phyloP scores from a whole-genome alignment of 1,139 yeast genomes.

The Nakaseomyces bracarensis region DNA sequence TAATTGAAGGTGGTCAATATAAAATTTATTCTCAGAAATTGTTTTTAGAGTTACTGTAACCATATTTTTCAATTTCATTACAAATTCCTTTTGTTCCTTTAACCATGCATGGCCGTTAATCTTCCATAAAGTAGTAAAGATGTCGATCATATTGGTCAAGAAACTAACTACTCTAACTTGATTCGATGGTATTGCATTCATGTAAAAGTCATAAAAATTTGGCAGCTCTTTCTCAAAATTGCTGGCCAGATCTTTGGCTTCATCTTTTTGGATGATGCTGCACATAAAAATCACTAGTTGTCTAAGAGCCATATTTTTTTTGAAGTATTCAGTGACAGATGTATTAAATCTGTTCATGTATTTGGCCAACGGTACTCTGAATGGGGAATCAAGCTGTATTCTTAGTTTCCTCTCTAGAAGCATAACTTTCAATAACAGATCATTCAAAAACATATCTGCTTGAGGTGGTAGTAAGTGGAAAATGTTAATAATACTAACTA shows the following conservation, averaged over 20 bases:
- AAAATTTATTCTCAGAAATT: slow-evolving; percentile 23
- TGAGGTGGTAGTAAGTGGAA: slow-evolving; percentile 88
- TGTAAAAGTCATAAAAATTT: slow-evolving; percentile 31
- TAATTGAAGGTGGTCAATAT: slow-evolving; percentile 52
- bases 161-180: slow-evolving; percentile 32
- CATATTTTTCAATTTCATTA: slow-evolving; percentile 27
- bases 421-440: slow-evolving; percentile 65
- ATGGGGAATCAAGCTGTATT: slow-evolving; percentile 81
- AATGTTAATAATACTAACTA: slow-evolving; percentile 82
- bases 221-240: slow-evolving; percentile 47
- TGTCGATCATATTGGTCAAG: slow-evolving; percentile 59
- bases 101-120: slow-evolving; percentile 57
- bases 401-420: slow-evolving; percentile 76
- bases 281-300: slow-evolving; percentile 42
- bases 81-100: slow-evolving; percentile 39
- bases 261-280: slow-evolving; percentile 34
- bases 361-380: slow-evolving; percentile 83
- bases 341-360: slow-evolving; percentile 77
- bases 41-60: slow-evolving; percentile 21
- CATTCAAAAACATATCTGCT: slow-evolving; percentile 88
- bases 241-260: slow-evolving; percentile 50
- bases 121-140: slow-evolving; percentile 45
- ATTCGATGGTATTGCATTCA: slow-evolving; percentile 26
- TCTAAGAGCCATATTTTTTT: slow-evolving; percentile 57
- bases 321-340: slow-evolving; percentile 65